Conservation (phyloP, 1,139 yeast species). For the Blastobotrys serpentis region DNA sequence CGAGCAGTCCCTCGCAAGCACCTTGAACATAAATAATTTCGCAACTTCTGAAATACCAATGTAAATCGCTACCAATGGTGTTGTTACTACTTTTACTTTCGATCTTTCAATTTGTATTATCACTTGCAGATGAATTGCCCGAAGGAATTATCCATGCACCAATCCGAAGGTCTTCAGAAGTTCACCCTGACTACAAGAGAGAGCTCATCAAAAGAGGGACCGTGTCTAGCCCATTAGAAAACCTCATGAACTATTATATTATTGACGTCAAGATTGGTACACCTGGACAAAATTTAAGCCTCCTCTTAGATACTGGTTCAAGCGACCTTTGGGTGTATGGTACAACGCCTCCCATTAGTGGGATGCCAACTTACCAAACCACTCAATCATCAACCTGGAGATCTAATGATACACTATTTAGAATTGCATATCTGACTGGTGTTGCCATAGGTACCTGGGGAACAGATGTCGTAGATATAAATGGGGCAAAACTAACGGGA, state of each 20-base stretch:
- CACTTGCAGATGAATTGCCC: background rate
- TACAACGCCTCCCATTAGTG: conserved; percentile 19
- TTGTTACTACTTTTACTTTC: background rate
- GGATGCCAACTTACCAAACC: conserved; percentile 20
- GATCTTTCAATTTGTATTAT: no score
- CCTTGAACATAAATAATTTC: background rate
- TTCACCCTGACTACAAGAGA: conserved; percentile 7
- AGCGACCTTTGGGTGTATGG: conserved; percentile 47
- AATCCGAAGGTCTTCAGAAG: background rate
- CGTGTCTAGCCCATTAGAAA: conserved; percentile 12
- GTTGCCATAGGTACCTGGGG: conserved; percentile 27
- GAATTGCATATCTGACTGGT: conserved; percentile 23
- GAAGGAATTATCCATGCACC: conserved; percentile 11
- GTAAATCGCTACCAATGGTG: no score
- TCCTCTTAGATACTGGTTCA: conserved; percentile 49
- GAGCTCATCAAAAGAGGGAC: conserved; percentile 9
- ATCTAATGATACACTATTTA: conserved; percentile 19
- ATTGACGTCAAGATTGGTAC: conserved; percentile 42
- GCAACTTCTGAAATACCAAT: no score
- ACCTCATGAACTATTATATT: conserved; percentile 14
- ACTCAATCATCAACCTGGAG: conserved; percentile 20
- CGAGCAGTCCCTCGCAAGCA: no score
- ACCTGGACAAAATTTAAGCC: conserved; percentile 40
- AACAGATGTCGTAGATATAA: conserved; percentile 21
- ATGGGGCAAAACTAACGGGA: conserved; percentile 20